Percentiles rank a stretch among this genome's conserved stretches.
These are phyloP conservation scores for Cladosporium cucumerinum DNA, from an alignment of 2,329 filamentous ascomycete genomes.

Conservation along the genomic window DNA sequence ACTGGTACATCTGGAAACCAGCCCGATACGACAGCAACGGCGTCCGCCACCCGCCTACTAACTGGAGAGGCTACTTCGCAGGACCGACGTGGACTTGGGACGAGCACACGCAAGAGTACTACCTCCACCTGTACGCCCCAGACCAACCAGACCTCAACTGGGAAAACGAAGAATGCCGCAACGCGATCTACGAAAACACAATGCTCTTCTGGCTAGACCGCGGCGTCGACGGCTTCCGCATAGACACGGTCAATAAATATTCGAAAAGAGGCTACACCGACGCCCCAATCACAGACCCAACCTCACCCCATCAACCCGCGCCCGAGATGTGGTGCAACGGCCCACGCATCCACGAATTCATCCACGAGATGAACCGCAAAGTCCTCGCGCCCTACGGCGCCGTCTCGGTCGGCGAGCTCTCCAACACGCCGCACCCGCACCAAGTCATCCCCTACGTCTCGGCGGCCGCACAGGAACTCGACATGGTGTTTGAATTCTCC, in stretches of 20 bases:
- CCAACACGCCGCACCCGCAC: conserved; percentile 45
- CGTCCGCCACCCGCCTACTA: conserved; percentile 66
- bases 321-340: conserved; percentile 27
- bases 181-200: conserved; percentile 64
- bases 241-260: conserved; percentile 31
- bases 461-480: conserved; percentile 55
- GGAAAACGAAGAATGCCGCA: conserved; percentile 67
- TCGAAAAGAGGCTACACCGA: conserved; percentile 16
- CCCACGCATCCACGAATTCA: conserved; percentile 47
- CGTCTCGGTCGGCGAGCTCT: conserved; percentile 55
- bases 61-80: conserved; percentile 64
- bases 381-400: conserved; percentile 48
- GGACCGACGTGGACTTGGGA: conserved; percentile 66
- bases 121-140: conserved; percentile 70
- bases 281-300: conserved; percentile 11
- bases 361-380: conserved; percentile 42
- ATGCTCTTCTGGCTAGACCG: conserved; percentile 67
- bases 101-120: conserved; percentile 68
- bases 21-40: conserved; percentile 49
- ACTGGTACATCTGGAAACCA: conserved; percentile 46
- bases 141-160: conserved; percentile 83
- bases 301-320: conserved; percentile 5
- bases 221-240: conserved; percentile 54
- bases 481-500: conserved; percentile 73
- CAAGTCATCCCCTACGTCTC: conserved; percentile 55